A percentile compares a stretch with the other conserved stretches of the same genome.
Evolutionary conservation across 2,329 filamentous ascomycete species (phyloP).

Genomic region (Fusarium bulbicola): DNA sequence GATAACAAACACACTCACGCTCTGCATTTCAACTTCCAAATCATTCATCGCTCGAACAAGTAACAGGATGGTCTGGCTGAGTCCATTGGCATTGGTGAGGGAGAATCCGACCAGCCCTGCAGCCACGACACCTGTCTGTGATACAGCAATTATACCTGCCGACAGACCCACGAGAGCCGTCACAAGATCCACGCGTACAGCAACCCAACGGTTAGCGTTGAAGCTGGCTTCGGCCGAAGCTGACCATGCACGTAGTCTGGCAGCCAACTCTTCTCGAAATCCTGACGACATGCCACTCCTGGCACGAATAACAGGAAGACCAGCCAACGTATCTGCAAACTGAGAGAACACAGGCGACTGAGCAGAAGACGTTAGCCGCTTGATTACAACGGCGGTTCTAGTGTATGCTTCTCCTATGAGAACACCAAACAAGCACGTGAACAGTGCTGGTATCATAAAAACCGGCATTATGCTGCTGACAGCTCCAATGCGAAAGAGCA

Average conservation of each 20-base stretch:
- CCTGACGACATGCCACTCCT: constrained; percentile 57
- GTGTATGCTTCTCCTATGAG: constrained; percentile 61
- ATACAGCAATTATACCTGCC: constrained; percentile 63
- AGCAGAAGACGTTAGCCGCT: constrained; percentile 55
- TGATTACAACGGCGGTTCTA: constrained; percentile 57
- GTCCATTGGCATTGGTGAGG: constrained; percentile 63
- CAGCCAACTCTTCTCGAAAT: constrained; percentile 60
- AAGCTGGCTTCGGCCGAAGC: constrained; percentile 59
- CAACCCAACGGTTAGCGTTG: constrained; percentile 67
- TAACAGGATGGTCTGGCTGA: constrained; percentile 61
- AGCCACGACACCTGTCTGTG: constrained; percentile 55
- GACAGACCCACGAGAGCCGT: constrained; percentile 61
- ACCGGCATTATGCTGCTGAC: constrained; percentile 62
- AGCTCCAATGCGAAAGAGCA: constrained; percentile 57
- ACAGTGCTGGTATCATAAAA: constrained; percentile 57
- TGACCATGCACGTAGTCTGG: constrained; percentile 58
- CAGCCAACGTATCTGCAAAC: constrained; percentile 62
- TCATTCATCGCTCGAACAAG: constrained; percentile 65
- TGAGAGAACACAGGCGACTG: constrained; percentile 66
- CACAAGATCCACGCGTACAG: constrained; percentile 62
- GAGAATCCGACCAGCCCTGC: constrained; percentile 66
- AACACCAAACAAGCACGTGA: constrained; percentile 57
- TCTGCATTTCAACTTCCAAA: constrained; percentile 65
- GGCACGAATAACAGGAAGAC: constrained; percentile 62
- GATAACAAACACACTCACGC: constrained; percentile 49